phyloP scores from a whole-genome alignment of 352 stramenopile species.

The Phytopythium aichiense region DNA sequence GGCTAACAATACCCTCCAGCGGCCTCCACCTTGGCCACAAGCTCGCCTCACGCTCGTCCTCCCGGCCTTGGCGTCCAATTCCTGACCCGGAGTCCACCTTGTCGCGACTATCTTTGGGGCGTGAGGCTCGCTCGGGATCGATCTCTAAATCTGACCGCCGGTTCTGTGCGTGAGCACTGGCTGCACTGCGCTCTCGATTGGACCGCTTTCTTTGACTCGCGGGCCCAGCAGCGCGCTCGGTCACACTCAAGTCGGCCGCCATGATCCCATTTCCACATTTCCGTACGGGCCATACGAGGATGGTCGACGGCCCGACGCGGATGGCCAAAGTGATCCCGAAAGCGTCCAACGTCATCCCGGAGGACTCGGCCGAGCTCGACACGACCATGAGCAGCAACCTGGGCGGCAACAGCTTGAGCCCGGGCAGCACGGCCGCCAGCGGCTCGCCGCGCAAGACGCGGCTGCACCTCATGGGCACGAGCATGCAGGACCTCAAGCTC shows the following conservation, averaged over 20 bases:
- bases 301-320: slow-evolving; percentile 56
- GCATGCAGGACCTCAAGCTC: slow-evolving; percentile 63
- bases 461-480: slow-evolving; percentile 45
- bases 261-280: slow-evolving; percentile 78
- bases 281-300: slow-evolving; percentile 72
- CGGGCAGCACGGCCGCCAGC: not conserved
- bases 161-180: not conserved
- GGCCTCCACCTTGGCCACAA: too few species aligned
- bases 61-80: not conserved
- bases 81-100: not conserved
- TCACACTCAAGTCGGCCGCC: slow-evolving; percentile 10
- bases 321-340: slow-evolving; percentile 82
- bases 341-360: slow-evolving; percentile 18
- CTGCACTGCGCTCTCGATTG: not conserved
- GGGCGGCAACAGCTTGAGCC: not conserved
- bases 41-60: not conserved
- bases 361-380: slow-evolving; percentile 20
- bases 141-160: slow-evolving; percentile 5
- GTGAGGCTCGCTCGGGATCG: not conserved
- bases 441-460: slow-evolving; percentile 27
- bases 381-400: slow-evolving; percentile 18
- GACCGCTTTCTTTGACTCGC: not conserved
- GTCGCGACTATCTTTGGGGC: slow-evolving; percentile 8
- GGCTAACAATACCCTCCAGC: too few species aligned
- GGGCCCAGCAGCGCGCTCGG: not conserved